Evolutionary conservation across 257 asterid genomes (phyloP), one percentile per base, ranked within the genome.

Genomic region (Nicotiana attenuata): DNA sequence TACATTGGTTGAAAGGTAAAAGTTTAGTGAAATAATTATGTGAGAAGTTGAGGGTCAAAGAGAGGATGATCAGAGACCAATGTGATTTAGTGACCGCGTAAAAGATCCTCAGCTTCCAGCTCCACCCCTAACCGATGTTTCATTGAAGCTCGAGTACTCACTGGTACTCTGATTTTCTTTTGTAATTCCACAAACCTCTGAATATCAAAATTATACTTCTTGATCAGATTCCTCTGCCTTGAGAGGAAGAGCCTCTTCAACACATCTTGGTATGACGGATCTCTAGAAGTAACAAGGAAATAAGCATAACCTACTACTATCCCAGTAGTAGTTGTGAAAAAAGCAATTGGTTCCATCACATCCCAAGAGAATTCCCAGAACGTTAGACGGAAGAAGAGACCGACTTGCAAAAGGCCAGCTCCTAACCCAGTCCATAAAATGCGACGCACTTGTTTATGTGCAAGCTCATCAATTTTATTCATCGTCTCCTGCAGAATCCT

Each of bases 331-430:
- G 97, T 93, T 4, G 93, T 86, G 90, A 93, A 93, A 81, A 95
- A 95, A 2, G 97, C 97, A 57, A 93, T 90, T 5, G 98, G 99
- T 86, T 95, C 99, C 99, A 95, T 95, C 59, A 93, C 97, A 15
- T 95, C 97, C 99, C 99, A 95, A 73, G 98, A 93, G 82, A 93
- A 95, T 82, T 95, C 99, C 99, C 99, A 95, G 85, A 90, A 95
- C 0, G 99, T 95, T 5, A 95, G 91, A 56, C 99, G 98, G 65
- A 95, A 95, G 93, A 95, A 95, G 69, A 95, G 92, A 6, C 97
- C 95, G 0, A 93, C 96, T 55, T 92, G 96, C 11, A 84, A 80
- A 75, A 95, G 84, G 16, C 92, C 77, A 63, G 89, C 76, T 16
- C 93, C 97, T 84, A 95, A 84, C 20, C 99, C 98, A 2, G 83